These are phyloP conservation scores for Fomitopsis pulvina DNA, from an alignment of 768 basidiomycete genomes.

Conservation along the genomic window DNA sequence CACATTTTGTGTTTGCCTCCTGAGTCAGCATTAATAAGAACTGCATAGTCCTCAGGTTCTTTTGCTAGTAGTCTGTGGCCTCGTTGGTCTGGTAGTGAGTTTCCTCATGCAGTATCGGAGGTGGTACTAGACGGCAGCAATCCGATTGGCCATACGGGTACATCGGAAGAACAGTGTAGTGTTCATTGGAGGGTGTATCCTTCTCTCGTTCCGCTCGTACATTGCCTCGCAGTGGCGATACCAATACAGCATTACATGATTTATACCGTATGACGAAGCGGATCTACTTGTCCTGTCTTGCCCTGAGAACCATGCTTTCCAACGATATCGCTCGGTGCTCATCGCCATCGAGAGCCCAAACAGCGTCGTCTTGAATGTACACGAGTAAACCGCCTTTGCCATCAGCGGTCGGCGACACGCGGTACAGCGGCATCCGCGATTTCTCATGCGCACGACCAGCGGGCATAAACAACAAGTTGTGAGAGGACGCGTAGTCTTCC, in stretches of 20 bases:
- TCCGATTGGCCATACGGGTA: no score
- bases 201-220: no score
- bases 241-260: not conserved
- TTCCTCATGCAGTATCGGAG: no score
- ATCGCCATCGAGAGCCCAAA: slow-evolving; percentile 72
- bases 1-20: no score
- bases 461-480: slow-evolving; percentile 87
- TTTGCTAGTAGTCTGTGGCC: no score
- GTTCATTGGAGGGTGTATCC: no score
- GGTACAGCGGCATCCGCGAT: slow-evolving; percentile 86
- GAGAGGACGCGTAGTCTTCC: slow-evolving; percentile 79
- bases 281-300: slow-evolving; percentile 22
- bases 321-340: slow-evolving; percentile 75
- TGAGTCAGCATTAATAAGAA: no score
- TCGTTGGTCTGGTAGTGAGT: no score
- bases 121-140: no score
- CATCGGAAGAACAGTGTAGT: no score
- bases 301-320: slow-evolving; percentile 82
- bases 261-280: not conserved
- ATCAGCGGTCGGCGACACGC: slow-evolving; percentile 70
- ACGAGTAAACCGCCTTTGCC: slow-evolving; percentile 85
- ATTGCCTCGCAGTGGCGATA: no score
- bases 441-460: slow-evolving; percentile 77
- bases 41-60: no score
- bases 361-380: slow-evolving; percentile 89